phyloP scores from a whole-genome alignment of 768 basidiomycete species.

The Lactarius tabidus region DNA sequence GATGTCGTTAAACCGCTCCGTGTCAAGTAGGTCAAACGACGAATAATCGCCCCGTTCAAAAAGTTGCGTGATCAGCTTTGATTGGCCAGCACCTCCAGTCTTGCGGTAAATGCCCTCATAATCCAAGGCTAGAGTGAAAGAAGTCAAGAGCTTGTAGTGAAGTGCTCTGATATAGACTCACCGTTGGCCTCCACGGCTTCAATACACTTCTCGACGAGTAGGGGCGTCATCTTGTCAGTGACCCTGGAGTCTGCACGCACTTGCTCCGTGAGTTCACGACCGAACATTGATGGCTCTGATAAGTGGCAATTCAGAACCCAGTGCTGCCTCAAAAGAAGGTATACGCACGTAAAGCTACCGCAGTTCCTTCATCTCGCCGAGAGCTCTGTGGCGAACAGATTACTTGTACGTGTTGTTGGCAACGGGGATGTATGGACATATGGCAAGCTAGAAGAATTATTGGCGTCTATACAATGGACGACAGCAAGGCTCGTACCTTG shows the following conservation, averaged over 20 bases:
- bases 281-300: constrained; percentile 87
- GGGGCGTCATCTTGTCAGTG: constrained; percentile 64
- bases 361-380: constrained; percentile 16
- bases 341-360: constrained; percentile 13
- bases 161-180: constrained; percentile 36
- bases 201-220: constrained; percentile 95
- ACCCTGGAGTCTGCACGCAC: constrained; percentile 61
- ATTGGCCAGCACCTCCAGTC: constrained; percentile 88
- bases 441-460: constrained; percentile 16
- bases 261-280: constrained; percentile 83
- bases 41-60: constrained; percentile 92
- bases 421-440: constrained; percentile 25
- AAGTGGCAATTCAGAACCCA: constrained; percentile 22
- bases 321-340: neutral
- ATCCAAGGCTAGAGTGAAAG: constrained; percentile 61
- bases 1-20: constrained; percentile 93
- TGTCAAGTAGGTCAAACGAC: constrained; percentile 83
- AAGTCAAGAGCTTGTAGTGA: neutral
- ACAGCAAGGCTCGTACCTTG: constrained; percentile 52
- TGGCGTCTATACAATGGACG: neutral
- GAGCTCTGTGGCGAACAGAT: constrained; percentile 18
- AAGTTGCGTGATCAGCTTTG: constrained; percentile 88
- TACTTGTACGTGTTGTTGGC: constrained; percentile 16
- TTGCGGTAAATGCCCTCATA: constrained; percentile 99
- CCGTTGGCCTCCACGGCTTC: constrained; percentile 86